Percentiles rank a stretch among this genome's conserved stretches.
phyloP scores from a whole-genome alignment of 345 rosid species.

The Corchorus capsularis region DNA sequence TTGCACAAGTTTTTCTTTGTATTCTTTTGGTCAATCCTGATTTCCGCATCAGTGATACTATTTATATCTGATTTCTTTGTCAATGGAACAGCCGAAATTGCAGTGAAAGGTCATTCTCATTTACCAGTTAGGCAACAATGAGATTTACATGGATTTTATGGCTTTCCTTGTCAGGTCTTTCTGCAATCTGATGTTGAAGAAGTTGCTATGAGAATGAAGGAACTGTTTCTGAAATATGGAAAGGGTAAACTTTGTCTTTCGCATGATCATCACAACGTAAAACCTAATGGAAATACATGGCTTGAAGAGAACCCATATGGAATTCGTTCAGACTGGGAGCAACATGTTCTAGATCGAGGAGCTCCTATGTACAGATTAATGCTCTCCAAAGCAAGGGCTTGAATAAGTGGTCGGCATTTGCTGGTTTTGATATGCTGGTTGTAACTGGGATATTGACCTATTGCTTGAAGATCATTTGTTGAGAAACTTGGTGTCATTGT shows the following conservation, averaged over 20 bases:
- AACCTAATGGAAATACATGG: constrained; percentile 37
- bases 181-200: constrained; percentile 66
- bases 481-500: not conserved
- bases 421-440: not conserved
- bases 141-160: not conserved
- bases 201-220: constrained; percentile 57
- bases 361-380: constrained; percentile 59
- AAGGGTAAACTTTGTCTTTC: constrained; percentile 44
- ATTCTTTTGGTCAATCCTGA: not conserved
- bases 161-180: constrained; percentile 43
- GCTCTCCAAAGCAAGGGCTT: constrained; percentile 39
- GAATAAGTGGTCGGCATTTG: not conserved
- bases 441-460: not conserved
- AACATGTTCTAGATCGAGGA: constrained; percentile 57
- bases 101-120: not conserved
- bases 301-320: constrained; percentile 65
- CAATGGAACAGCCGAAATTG: not conserved
- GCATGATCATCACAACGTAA: constrained; percentile 20
- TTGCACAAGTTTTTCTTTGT: not conserved
- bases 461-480: not conserved
- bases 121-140: not conserved
- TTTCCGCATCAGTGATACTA: not conserved
- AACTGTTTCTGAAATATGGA: constrained; percentile 51
- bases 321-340: constrained; percentile 70
- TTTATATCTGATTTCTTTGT: not conserved